Evolutionary conservation across 202 grass and related monocot species (phyloP), one percentile per base, ranked within the genome.

Genomic region (Zizania palustris): DNA sequence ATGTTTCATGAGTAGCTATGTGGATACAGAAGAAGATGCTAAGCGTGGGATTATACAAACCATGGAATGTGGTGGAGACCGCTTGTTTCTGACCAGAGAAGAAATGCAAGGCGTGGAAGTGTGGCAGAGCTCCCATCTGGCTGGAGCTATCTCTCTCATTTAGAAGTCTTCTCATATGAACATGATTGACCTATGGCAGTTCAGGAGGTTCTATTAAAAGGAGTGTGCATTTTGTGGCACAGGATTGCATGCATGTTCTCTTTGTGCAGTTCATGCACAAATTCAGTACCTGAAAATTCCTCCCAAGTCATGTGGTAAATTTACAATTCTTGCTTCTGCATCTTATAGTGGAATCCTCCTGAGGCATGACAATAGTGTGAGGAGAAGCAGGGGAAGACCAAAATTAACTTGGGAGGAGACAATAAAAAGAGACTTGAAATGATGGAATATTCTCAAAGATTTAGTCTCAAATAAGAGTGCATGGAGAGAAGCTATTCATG

Each of bases 41-140:
- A 71, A 78, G 39, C 81, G 67, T 54, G 95, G 95, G 48, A 74
- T 86, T 59, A 87, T 98, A 72, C 79, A 41, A 15, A 85, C 63
- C 57, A 88, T 98, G 83, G 82, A 85, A 88, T 87, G 79, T 2
- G 91, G 91, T 9, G 91, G 95, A 54, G 74, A 98, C 65, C 91
- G 87, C 45, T 86, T 98, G 70, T 98, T 98, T 75, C 48, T 98
- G 67, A 83, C 73, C 60, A 86, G 95, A 84, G 76, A 72, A 72
- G 77, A 80, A 12, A 71, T 84, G 66, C 77, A 86, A 45, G 89
- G 83, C 58, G 76, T 98, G 10, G 84, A 98, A 82, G 91, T 95
- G 35, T 94, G 95, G 95, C 79, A 92, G 83, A 98, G 82, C 37
- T 87, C 91, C 44, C 72, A 51, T 56, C 71, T 87, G 34, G 74